phyloP scores from a whole-genome alignment of 192 early-diverging fungal species.

The Neocallimastix lanati region DNA sequence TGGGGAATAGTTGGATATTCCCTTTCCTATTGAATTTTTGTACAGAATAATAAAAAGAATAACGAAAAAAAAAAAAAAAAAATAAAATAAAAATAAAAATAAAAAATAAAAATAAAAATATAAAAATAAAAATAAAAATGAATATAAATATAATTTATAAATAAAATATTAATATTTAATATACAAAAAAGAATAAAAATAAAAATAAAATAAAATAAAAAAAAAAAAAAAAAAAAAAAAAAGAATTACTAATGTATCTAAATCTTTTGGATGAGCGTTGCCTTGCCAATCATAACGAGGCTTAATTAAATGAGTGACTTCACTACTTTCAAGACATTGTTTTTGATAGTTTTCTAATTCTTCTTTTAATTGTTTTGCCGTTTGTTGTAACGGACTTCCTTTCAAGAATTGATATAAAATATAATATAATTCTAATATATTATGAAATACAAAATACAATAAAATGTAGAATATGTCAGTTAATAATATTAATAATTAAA shows the following conservation, averaged over 20 bases:
- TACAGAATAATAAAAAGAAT: conserved; percentile 12
- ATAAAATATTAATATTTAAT: no score
- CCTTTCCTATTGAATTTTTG: no score
- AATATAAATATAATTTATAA: no score
- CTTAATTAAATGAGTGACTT: not conserved
- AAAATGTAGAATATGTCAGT: no score
- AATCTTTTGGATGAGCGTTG: conserved; percentile 19
- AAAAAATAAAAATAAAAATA: no score
- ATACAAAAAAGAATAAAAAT: no score
- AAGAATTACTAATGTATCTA: conserved; percentile 33
- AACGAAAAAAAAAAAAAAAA: conserved; percentile 8
- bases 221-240: conserved; percentile 6
- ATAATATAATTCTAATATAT: not conserved
- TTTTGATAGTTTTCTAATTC: not conserved
- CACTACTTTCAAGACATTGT: not conserved
- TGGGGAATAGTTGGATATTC: not conserved
- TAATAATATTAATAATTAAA: no score
- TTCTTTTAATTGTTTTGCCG: not conserved
- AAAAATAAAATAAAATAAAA: no score
- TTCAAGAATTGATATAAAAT: not conserved
- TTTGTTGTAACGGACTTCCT: not conserved
- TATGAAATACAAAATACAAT: no score
- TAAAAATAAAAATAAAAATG: no score
- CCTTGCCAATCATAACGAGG: conserved; percentile 54
- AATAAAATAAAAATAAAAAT: conserved; percentile 13